These are phyloP conservation scores for Pestalotiopsis sp. DNA, from an alignment of 2,329 filamentous ascomycete genomes.

Conservation along the genomic window DNA sequence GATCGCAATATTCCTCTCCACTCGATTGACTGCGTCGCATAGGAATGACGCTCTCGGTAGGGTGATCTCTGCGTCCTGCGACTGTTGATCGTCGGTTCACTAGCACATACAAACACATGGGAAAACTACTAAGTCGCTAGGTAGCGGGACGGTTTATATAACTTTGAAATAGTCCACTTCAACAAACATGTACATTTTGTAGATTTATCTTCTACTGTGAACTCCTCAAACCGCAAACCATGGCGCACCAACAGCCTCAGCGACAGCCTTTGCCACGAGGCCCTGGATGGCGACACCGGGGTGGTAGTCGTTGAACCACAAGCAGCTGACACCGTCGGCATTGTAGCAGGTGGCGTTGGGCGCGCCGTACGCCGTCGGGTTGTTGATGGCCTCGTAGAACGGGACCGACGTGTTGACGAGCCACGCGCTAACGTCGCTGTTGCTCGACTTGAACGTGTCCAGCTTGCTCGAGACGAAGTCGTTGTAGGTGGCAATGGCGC, in stretches of 20 bases:
- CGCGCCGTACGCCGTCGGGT: conserved; percentile 25
- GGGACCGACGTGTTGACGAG: conserved; percentile 23
- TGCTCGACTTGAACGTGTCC: conserved; percentile 17
- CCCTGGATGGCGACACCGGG: conserved; percentile 24
- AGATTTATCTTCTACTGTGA: too few species aligned
- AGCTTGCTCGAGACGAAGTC: conserved; percentile 17
- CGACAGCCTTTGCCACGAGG: conserved; percentile 19
- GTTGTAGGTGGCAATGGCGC: conserved; percentile 22
- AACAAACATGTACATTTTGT: too few species aligned
- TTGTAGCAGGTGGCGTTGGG: conserved; percentile 21
- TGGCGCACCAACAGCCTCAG: conserved; percentile 12
- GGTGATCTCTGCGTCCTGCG: too few species aligned
- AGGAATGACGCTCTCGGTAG: too few species aligned
- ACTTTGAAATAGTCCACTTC: too few species aligned
- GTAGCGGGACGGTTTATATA: too few species aligned
- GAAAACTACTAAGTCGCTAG: too few species aligned
- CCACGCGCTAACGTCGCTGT: conserved; percentile 17
- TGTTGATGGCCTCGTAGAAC: conserved; percentile 18
- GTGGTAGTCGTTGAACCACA: conserved; percentile 25
- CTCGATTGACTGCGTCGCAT: too few species aligned
- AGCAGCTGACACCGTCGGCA: conserved; percentile 21
- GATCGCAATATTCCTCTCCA: too few species aligned
- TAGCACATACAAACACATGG: too few species aligned
- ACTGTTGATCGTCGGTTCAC: too few species aligned
- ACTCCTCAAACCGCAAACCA: neutral